Evolutionary conservation across 306 rosid species (phyloP).

Genomic region (Cicer judaicum): DNA sequence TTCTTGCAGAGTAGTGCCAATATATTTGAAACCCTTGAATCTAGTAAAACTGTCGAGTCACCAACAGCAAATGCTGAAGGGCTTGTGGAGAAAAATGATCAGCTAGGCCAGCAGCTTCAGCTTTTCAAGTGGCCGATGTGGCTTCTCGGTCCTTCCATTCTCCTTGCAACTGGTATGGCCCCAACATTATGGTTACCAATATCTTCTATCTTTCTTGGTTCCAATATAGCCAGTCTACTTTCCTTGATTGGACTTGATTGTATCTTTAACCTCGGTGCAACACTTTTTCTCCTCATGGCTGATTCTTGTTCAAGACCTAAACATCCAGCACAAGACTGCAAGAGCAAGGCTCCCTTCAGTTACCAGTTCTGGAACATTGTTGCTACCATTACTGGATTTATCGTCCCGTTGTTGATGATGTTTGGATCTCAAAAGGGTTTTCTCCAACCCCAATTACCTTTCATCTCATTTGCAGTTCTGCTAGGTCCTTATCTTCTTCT

Average conservation of each 20-base stretch:
- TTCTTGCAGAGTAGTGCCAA: constrained; percentile 56
- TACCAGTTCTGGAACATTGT: constrained; percentile 87
- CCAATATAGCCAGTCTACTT: constrained; percentile 84
- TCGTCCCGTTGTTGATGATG: constrained; percentile 63
- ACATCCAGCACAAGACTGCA: constrained; percentile 52
- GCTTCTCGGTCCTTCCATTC: constrained; percentile 87
- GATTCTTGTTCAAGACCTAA: constrained; percentile 77
- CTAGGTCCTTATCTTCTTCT: constrained; percentile 85
- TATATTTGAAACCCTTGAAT: constrained; percentile 65
- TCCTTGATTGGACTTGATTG: constrained; percentile 91
- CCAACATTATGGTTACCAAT: constrained; percentile 93
- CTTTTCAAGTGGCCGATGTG: constrained; percentile 90
- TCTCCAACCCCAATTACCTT: constrained; percentile 71
- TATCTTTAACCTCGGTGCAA: constrained; percentile 86
- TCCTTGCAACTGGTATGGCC: constrained; percentile 76
- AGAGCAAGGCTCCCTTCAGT: constrained; percentile 83
- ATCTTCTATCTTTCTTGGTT: constrained; percentile 79
- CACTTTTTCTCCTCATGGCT: constrained; percentile 95
- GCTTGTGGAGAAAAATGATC: constrained; percentile 45
- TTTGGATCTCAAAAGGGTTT: constrained; percentile 69
- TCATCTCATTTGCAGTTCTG: constrained; percentile 69
- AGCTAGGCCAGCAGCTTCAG: constrained; percentile 56
- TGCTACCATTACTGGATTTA: constrained; percentile 72
- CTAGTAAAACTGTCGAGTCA: constrained; percentile 54
- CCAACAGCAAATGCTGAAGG: constrained; percentile 48